These are phyloP conservation scores for Jatropha curcas DNA, from an alignment of 345 rosid genomes.

Conservation along the genomic window DNA sequence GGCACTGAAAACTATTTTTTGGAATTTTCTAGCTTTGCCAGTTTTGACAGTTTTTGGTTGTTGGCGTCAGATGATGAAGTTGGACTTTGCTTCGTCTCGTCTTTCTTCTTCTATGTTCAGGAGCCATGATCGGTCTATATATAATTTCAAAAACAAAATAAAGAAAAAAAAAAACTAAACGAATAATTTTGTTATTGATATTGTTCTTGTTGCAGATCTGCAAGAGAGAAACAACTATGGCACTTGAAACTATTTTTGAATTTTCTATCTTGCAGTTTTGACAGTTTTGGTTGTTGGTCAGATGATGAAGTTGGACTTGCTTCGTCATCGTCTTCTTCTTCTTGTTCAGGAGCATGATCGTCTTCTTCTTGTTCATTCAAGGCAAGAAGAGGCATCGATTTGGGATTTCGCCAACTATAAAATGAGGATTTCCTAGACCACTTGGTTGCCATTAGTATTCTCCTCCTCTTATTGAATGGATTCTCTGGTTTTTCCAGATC, in stretches of 20 bases:
- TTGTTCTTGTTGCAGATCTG: conserved; percentile 57
- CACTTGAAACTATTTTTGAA: conserved; percentile 43
- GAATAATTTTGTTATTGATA: not conserved
- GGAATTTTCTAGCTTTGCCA: conserved; percentile 19
- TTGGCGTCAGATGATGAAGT: conserved; percentile 23
- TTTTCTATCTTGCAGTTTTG: conserved; percentile 1
- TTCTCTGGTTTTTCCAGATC: conserved; percentile 69
- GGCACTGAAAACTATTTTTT: conserved; percentile 42
- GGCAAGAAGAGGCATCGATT: conserved; percentile 78
- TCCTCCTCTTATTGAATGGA: conserved; percentile 75
- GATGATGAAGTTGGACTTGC: conserved; percentile 20
- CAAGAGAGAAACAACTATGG: conserved; percentile 61
- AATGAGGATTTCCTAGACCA: conserved; percentile 41
- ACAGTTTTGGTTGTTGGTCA: not conserved
- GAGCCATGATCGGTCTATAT: conserved; percentile 4
- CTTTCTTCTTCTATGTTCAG: not conserved
- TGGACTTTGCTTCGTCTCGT: not conserved
- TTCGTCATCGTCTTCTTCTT: not conserved
- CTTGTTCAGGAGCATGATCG: conserved; percentile 2
- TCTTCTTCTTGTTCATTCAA: conserved; percentile 41
- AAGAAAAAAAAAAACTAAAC: not conserved
- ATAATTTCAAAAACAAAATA: too few species aligned
- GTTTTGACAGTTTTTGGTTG: not conserved
- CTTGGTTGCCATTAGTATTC: conserved; percentile 55
- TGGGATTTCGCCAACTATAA: conserved; percentile 55